Evolutionary conservation across 1,284 basidiomycete species (phyloP), one percentile per base, ranked within the genome.

Genomic region (Ceratobasidium sp.): DNA sequence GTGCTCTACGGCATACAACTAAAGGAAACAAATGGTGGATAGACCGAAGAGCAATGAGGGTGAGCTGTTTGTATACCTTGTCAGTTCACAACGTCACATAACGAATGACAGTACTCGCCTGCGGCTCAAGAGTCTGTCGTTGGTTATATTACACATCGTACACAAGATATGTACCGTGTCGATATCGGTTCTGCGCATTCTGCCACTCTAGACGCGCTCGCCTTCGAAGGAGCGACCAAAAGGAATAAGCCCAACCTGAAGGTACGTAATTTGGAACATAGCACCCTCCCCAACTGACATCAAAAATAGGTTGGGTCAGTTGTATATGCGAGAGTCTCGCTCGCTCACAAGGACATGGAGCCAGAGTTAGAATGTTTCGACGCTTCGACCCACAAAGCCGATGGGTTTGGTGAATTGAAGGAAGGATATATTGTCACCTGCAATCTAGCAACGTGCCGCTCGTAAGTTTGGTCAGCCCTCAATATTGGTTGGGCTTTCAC

Each of bases 321-420:
- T 47, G 85, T 95, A 1, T 95, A 94, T 80, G 92, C 92, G 1
- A 88, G 93, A 52, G 89, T 95, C 38, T 93, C 92, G 11, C 82
- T 95, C 28, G 93, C 94, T 16, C 91, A 94, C 78, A 93, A 92
- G 78, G 93, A 95, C 79, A 94, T 94, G 89, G 93, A 95, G 66
- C 93, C 93, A 1, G 93, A 95, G 78, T 83, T 95, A 4, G 92
- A 94, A 79, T 95, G 93, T 79, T 93, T 94, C 78, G 91, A 95
- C 78, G 91, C 92, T 2, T 90, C 94, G 77, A 93, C 91, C 35
- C 89, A 87, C 76, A 95, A 95, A 80, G 83, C 92, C 0, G 91
- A 91, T 75, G 94, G 92, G 0, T 95, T 91, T 76, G 94, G 93
- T 1, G 93, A 94, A 77, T 85, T 95, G 28, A 91, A 90, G 74